Evolutionary conservation across 805 yeast species (phyloP).

Genomic region (Metschnikowia shivogae): DNA sequence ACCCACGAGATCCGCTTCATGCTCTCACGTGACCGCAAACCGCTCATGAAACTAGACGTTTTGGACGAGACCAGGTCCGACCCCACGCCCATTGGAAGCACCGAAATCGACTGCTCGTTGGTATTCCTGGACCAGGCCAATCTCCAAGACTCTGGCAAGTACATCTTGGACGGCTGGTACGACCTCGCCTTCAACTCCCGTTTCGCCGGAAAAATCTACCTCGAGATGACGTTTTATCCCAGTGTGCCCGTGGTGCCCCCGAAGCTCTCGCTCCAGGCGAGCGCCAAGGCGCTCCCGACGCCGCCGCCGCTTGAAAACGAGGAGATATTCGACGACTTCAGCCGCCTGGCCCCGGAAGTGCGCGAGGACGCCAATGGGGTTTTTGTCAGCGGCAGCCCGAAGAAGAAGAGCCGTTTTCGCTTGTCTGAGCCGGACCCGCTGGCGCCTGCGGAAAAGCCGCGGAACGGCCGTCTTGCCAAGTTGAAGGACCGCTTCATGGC

Average conservation of each 20-base stretch:
- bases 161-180: slow-evolving; percentile 87
- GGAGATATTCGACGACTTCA: slow-evolving; percentile 5
- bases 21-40: slow-evolving; percentile 59
- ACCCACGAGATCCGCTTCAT: slow-evolving; percentile 69
- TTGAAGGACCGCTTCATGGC: slow-evolving; percentile 30
- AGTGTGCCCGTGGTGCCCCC: slow-evolving; percentile 42
- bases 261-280: slow-evolving; percentile 19
- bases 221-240: slow-evolving; percentile 92
- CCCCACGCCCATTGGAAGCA: slow-evolving; percentile 83
- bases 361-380: slow-evolving; percentile 9
- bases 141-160: slow-evolving; percentile 44
- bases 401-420: slow-evolving; percentile 9
- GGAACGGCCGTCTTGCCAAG: slow-evolving; percentile 27
- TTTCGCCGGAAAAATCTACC: slow-evolving; percentile 81
- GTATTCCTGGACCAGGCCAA: slow-evolving; percentile 56
- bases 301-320: slow-evolving; percentile 5
- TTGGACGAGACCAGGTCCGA: slow-evolving; percentile 81
- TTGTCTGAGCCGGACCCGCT: slow-evolving; percentile 9
- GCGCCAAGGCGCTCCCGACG: slow-evolving; percentile 10
- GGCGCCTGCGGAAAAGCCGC: slow-evolving; percentile 19
- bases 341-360: slow-evolving; percentile 11
- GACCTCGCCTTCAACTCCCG: slow-evolving; percentile 60
- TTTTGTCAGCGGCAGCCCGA: slow-evolving; percentile 10
- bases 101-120: slow-evolving; percentile 70
- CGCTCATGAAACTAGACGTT: slow-evolving; percentile 64